Evolutionary conservation across 805 yeast species (phyloP).

Genomic region (Sugiyamaella chiloensis): DNA sequence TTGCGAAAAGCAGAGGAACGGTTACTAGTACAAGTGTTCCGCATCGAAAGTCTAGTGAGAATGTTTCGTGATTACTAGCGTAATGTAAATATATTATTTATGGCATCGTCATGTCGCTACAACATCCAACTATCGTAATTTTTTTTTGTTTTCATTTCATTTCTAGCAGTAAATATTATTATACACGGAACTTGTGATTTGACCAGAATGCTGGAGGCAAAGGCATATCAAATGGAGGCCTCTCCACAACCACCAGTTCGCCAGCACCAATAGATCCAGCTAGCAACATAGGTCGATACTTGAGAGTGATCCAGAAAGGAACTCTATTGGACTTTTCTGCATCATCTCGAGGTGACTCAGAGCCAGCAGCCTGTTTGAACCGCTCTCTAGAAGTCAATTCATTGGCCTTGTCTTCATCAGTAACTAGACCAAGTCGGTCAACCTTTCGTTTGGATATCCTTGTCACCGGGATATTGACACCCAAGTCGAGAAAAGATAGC

Average conservation of each 20-base stretch:
- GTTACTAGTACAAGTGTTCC: conserved; percentile 30
- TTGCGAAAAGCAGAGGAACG: conserved; percentile 38
- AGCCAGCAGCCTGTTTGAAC: background rate
- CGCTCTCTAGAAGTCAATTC: conserved; percentile 3
- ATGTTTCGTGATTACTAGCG: conserved; percentile 38
- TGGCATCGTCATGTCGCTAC: background rate
- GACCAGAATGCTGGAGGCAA: conserved; percentile 39
- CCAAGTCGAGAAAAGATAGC: conserved; percentile 71
- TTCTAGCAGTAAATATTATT: too few species aligned
- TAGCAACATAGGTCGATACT: conserved; percentile 67
- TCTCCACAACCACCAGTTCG: conserved; percentile 72
- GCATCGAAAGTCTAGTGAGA: conserved; percentile 37
- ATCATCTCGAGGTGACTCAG: conserved; percentile 4
- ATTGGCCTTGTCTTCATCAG: conserved; percentile 14
- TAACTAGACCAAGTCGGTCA: conserved; percentile 41
- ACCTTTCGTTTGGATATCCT: conserved; percentile 41
- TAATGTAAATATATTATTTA: conserved; percentile 5
- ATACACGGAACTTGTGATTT: conserved; percentile 25
- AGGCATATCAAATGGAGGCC: conserved; percentile 56
- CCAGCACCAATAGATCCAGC: conserved; percentile 53
- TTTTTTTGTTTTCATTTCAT: too few species aligned
- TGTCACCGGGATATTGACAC: conserved; percentile 50
- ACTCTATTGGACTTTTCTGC: conserved; percentile 12
- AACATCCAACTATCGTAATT: too few species aligned
- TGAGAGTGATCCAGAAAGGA: conserved; percentile 71